Evolutionary conservation across 2,329 filamentous ascomycete species (phyloP).

Genomic region (Hypoxylon sp.): DNA sequence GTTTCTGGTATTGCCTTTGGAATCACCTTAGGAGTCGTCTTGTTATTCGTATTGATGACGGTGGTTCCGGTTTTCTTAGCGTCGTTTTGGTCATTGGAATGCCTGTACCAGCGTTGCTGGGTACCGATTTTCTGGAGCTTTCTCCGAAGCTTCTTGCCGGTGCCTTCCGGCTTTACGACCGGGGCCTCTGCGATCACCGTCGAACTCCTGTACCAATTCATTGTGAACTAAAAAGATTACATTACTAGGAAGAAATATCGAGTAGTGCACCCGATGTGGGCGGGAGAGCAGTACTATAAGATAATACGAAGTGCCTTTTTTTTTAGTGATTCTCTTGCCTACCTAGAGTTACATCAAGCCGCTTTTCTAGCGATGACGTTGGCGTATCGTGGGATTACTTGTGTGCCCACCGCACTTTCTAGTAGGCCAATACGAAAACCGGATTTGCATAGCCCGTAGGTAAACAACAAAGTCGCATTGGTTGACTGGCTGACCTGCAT

Average conservation of each 20-base stretch:
- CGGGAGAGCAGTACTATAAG: slow-evolving; percentile 37
- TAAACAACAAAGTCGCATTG: slow-evolving; percentile 37
- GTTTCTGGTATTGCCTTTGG: slow-evolving; percentile 34
- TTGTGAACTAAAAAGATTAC: slow-evolving; percentile 37
- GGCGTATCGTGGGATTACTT: slow-evolving; percentile 39
- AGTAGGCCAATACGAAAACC: slow-evolving; percentile 53
- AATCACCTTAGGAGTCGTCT: slow-evolving; percentile 11
- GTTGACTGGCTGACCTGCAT: slow-evolving; percentile 42
- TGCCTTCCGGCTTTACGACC: slow-evolving; percentile 47
- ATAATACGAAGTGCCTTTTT: slow-evolving; percentile 30
- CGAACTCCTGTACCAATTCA: slow-evolving; percentile 50
- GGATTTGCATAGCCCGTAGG: slow-evolving; percentile 48
- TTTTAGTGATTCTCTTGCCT: slow-evolving; percentile 42
- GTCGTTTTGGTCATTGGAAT: slow-evolving; percentile 42
- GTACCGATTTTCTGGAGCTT: slow-evolving; percentile 53
- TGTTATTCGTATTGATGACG: slow-evolving; percentile 29
- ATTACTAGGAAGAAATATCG: slow-evolving; percentile 25
- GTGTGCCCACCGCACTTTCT: slow-evolving; percentile 37
- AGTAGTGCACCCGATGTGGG: slow-evolving; percentile 15
- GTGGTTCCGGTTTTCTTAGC: slow-evolving; percentile 41
- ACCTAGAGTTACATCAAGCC: slow-evolving; percentile 39
- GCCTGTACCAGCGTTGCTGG: slow-evolving; percentile 46
- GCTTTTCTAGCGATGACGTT: slow-evolving; percentile 46
- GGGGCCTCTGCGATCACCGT: slow-evolving; percentile 43
- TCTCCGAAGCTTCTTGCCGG: slow-evolving; percentile 51